These are phyloP conservation scores for Starmerella potacharoeniae DNA, from an alignment of 805 yeast species.

Conservation along the genomic window DNA sequence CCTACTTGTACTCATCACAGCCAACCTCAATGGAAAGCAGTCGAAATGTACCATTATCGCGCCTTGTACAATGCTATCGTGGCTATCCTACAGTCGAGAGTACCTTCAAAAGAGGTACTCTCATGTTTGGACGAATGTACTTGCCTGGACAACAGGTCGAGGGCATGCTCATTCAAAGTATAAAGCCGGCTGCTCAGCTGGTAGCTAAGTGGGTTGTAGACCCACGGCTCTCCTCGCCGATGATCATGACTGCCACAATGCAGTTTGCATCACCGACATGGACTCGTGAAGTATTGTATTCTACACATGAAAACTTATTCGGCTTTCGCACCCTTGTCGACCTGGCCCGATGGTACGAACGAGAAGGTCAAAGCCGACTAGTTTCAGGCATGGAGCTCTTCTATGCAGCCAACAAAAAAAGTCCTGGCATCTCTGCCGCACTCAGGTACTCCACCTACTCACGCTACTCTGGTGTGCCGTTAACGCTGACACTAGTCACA, in stretches of 20 bases:
- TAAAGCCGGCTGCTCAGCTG: slow-evolving; percentile 49
- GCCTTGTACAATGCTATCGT: slow-evolving; percentile 21
- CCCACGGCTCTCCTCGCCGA: slow-evolving; percentile 41
- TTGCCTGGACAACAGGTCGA: slow-evolving; percentile 80
- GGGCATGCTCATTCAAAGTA: slow-evolving; percentile 45
- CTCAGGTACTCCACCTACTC: slow-evolving; percentile 76
- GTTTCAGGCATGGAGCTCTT: slow-evolving; percentile 79
- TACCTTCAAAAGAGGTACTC: slow-evolving; percentile 1
- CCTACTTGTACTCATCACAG: slow-evolving; percentile 64
- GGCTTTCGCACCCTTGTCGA: slow-evolving; percentile 76
- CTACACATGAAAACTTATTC: slow-evolving; percentile 69
- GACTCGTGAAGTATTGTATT: slow-evolving; percentile 69
- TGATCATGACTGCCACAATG: slow-evolving; percentile 30
- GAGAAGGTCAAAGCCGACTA: slow-evolving; percentile 37
- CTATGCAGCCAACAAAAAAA: slow-evolving; percentile 72
- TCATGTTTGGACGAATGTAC: slow-evolving; percentile 71
- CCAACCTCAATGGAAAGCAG: slow-evolving; percentile 40
- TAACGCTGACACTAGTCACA: slow-evolving; percentile 72
- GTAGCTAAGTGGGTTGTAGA: slow-evolving; percentile 67
- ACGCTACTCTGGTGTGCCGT: slow-evolving; percentile 76
- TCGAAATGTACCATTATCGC: slow-evolving; percentile 13
- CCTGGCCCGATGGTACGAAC: slow-evolving; percentile 32
- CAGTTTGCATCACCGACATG: slow-evolving; percentile 29
- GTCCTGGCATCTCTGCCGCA: slow-evolving; percentile 83
- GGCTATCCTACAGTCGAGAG: slow-evolving; percentile 9